phyloP scores from a whole-genome alignment of 2,329 filamentous ascomycete genomes.

The Ophiocordyceps australis region DNA sequence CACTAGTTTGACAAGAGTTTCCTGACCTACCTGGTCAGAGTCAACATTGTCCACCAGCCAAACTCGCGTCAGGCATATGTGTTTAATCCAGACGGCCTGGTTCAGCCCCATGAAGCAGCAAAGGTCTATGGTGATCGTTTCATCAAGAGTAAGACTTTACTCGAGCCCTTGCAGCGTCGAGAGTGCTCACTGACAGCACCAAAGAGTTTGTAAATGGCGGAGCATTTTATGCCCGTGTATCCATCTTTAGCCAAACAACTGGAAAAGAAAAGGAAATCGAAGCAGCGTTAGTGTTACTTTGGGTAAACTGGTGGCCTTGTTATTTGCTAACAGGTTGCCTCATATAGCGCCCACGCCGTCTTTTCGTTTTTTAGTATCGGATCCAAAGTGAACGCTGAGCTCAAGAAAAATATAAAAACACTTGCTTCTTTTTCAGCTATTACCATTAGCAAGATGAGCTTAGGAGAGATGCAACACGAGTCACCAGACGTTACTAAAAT shows the following conservation, averaged over 20 bases:
- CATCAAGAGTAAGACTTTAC: neutral
- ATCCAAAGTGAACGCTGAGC: neutral
- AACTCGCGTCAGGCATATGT: neutral
- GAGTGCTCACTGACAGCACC: neutral
- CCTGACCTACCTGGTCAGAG: neutral
- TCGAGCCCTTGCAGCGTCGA: neutral
- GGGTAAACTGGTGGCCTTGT: neutral
- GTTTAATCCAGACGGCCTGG: neutral
- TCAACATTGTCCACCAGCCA: slow-evolving; percentile 1
- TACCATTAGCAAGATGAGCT: slow-evolving; percentile 1
- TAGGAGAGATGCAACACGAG: neutral
- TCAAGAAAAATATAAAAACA: neutral
- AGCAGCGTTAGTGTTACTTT: neutral
- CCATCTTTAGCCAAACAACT: neutral
- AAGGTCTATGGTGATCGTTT: neutral
- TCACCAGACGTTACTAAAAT: neutral
- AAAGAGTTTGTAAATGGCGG: neutral
- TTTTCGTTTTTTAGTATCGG: neutral
- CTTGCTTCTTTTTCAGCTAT: neutral
- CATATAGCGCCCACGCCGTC: neutral
- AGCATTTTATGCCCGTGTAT: neutral
- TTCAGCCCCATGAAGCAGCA: neutral
- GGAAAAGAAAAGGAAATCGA: neutral
- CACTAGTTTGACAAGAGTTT: neutral
- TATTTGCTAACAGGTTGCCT: neutral